A percentile compares a stretch with the other conserved stretches of the same genome.
These are phyloP conservation scores for Penicillium parvum DNA, from an alignment of 495 filamentous ascomycete species.

Conservation along the genomic window DNA sequence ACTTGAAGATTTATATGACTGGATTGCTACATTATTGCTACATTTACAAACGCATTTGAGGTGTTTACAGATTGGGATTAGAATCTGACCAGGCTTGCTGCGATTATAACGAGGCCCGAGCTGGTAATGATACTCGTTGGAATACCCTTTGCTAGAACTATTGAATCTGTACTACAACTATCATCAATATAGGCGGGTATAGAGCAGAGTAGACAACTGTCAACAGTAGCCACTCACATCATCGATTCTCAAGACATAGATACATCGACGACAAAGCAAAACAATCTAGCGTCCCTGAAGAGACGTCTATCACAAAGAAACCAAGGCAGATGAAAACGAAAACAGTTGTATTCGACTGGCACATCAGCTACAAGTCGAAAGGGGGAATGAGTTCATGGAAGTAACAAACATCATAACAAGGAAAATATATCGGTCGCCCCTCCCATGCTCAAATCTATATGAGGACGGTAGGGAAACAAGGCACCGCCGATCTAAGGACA, in stretches of 20 bases:
- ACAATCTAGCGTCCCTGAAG: not conserved
- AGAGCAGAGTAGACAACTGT: no score
- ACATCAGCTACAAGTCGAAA: slow-evolving; percentile 1
- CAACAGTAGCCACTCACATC: no score
- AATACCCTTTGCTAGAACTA: no score
- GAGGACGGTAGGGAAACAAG: not conserved
- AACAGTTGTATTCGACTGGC: slow-evolving; percentile 7
- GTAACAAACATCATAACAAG: not conserved
- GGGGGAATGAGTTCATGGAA: slow-evolving; percentile 11
- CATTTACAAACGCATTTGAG: no score
- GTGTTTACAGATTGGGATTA: no score
- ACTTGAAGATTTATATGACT: no score
- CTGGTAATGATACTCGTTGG: no score
- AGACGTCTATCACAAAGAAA: slow-evolving; percentile 18
- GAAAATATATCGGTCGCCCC: not conserved
- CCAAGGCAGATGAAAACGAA: slow-evolving; percentile 8
- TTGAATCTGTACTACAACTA: no score
- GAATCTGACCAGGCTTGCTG: no score
- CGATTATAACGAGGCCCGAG: no score
- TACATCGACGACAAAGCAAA: slow-evolving; percentile 10
- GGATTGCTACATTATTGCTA: no score
- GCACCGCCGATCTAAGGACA: not conserved
- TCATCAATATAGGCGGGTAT: no score
- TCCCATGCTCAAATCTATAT: not conserved
- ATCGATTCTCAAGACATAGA: slow-evolving; percentile 3